Conservation (phyloP, 2,329 filamentous ascomycete species). For the Thielaviopsis euricoi region DNA sequence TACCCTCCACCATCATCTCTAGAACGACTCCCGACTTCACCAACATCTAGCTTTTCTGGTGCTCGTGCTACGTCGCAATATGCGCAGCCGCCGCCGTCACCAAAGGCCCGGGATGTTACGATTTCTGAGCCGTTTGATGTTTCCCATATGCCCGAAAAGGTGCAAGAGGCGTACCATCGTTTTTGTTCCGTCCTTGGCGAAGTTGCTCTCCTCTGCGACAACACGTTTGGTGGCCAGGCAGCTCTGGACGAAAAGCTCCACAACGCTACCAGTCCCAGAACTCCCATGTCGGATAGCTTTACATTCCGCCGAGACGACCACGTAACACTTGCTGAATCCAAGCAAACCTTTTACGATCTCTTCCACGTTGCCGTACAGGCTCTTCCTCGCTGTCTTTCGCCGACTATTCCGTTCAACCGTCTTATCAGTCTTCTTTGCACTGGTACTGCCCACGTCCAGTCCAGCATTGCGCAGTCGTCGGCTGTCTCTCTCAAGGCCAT, state of each 20-base stretch:
- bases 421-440: constrained; percentile 91
- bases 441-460: constrained; percentile 87
- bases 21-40: constrained; percentile 34
- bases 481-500: constrained; percentile 90
- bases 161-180: constrained; percentile 69
- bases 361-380: constrained; percentile 92
- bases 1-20: constrained; percentile 20
- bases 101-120: constrained; percentile 34
- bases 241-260: constrained; percentile 90
- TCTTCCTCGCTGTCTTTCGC: constrained; percentile 79
- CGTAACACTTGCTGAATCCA: constrained; percentile 57
- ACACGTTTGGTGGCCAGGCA: constrained; percentile 91
- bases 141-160: constrained; percentile 56
- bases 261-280: constrained; percentile 64
- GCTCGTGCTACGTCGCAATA: constrained; percentile 13
- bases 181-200: constrained; percentile 94
- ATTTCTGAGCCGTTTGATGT: constrained; percentile 24
- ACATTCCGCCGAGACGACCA: constrained; percentile 79
- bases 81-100: constrained; percentile 16
- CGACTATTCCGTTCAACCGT: constrained; percentile 81
- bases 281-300: constrained; percentile 86
- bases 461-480: constrained; percentile 81
- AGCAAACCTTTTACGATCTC: constrained; percentile 89
- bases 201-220: constrained; percentile 91
- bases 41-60: constrained; percentile 22